Base-by-base conservation (phyloP, 2,329 filamentous ascomycete species). In the Pseudopithomyces maydicus region DNA sequence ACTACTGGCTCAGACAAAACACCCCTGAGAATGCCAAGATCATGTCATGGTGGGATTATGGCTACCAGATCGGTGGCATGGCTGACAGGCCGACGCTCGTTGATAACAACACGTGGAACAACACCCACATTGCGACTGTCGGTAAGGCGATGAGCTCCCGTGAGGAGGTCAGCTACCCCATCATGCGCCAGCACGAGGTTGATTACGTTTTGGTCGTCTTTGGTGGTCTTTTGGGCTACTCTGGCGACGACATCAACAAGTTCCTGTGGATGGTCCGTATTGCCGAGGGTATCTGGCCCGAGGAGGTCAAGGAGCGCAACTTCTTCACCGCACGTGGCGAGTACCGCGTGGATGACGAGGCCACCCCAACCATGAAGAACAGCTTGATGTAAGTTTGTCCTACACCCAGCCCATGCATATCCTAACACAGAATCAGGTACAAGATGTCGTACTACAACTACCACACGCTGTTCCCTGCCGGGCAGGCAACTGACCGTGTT, bases 371-470 rank as follows among this genome's bases (percentile, higher is more conserved):
- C 43, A 99, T 99, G 95, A 95, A 91, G 83, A 97, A 99, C 86
- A 97, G 93, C 79, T 85, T 99, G 84, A 97, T 98, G 94, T 96
- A 85, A 85, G 91, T 81, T 51, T 43, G 26, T 15, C 19, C 39
- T 32, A 2, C 15, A 12, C 32, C 22, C 19, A 10, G 22, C n/a
- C 3, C 38, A 0, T 12, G 29, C 35, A 43, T 39, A 35, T 63
- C 42, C 73, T 77, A 59, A 78, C 70, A 48, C 23, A 8, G 11
- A 42, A 36, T 63, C 64, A 97, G 93, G 92, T 99, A 99, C 87
- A 99, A 99, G 85, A 97, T 99, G 93, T 97, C 92, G 20, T 99
- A 99, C 85, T 91, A 99, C 86, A 98, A 98, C 84, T 99, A 91
- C 83, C 86, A 94, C 78, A 81, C 85, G 45, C 87, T 99, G 61